Conservation (phyloP, 2,329 filamentous ascomycete species). For the Fusarium armeniacum region DNA sequence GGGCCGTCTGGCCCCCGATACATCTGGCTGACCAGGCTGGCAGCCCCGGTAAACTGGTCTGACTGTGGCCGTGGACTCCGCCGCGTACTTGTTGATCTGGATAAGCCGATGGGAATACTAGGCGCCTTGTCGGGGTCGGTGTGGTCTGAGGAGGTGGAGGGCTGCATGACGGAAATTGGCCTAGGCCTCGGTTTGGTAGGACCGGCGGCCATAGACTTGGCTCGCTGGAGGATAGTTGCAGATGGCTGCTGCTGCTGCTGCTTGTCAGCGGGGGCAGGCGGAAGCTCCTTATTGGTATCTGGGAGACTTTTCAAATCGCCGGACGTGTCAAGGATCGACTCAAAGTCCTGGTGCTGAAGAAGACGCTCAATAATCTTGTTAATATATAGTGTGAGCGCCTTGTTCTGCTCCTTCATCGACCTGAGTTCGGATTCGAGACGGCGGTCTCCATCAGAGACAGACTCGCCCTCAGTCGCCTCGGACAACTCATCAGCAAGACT, state of each 20-base stretch:
- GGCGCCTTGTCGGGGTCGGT: constrained; percentile 81
- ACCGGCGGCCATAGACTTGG: constrained; percentile 71
- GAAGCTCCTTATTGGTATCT: constrained; percentile 86
- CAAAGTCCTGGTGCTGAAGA: constrained; percentile 93
- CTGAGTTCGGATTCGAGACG: constrained; percentile 84
- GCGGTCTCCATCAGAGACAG: constrained; percentile 67
- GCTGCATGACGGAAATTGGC: constrained; percentile 71
- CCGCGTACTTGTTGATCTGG: constrained; percentile 67
- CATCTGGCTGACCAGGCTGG: constrained; percentile 88
- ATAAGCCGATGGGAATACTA: constrained; percentile 77
- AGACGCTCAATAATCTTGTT: constrained; percentile 99
- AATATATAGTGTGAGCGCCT: constrained; percentile 96
- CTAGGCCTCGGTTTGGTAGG: constrained; percentile 63
- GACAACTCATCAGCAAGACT: constrained; percentile 92
- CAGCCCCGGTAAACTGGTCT: constrained; percentile 73
- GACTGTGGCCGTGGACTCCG: constrained; percentile 70
- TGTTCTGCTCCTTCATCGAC: constrained; percentile 91
- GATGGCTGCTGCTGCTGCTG: constrained; percentile 53
- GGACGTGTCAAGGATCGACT: constrained; percentile 89
- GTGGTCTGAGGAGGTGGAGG: constrained; percentile 59
- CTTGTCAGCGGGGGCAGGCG: constrained; percentile 69
- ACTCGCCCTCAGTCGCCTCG: constrained; percentile 72
- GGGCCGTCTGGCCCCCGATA: constrained; percentile 80
- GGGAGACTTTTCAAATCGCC: constrained; percentile 62
- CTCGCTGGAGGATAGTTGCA: constrained; percentile 70